Percentiles rank a stretch among this genome's conserved stretches.
Conservation (phyloP, 75 land plant species). For the Pseudotsuga menziesii region DNA sequence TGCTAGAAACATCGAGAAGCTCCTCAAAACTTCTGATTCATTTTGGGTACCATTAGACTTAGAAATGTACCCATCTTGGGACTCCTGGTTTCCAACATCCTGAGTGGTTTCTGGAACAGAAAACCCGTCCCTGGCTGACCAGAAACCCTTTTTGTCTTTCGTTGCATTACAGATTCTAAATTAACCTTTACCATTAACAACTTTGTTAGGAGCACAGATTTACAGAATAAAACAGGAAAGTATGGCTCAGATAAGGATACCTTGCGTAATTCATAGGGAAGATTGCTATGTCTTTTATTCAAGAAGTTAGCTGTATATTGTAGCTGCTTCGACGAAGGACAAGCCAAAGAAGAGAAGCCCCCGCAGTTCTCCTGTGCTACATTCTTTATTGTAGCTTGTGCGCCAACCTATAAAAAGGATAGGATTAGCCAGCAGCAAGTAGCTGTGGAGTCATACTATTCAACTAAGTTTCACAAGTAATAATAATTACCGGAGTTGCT, state of each 20-base stretch:
- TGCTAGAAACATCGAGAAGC: too few species aligned
- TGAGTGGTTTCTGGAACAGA: not conserved
- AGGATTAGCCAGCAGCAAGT: not conserved
- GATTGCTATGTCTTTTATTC: slow-evolving; percentile 12
- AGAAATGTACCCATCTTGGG: too few species aligned
- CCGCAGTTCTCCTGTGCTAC: slow-evolving; percentile 35
- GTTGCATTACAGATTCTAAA: not conserved
- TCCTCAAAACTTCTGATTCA: too few species aligned
- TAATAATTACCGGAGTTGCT: slow-evolving; percentile 43
- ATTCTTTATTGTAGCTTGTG: slow-evolving; percentile 40
- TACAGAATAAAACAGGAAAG: not conserved
- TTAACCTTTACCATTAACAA: not conserved
- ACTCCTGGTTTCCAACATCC: too few species aligned
- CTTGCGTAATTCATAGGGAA: slow-evolving; percentile 5
- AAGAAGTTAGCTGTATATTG: slow-evolving; percentile 57
- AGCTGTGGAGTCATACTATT: not conserved
- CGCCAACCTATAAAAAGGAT: slow-evolving; percentile 27
- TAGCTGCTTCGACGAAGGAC: slow-evolving; percentile 59
- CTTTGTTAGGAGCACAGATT: not conserved
- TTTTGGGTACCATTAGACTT: too few species aligned
- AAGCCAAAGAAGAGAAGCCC: slow-evolving; percentile 37
- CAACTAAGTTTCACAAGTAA: not conserved
- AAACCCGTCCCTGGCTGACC: not conserved
- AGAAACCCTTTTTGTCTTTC: too few species aligned
- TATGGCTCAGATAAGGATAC: not conserved